phyloP scores from a whole-genome alignment of 371 early-diverging fungal species.

The Dinochytrium kinnereticum region DNA sequence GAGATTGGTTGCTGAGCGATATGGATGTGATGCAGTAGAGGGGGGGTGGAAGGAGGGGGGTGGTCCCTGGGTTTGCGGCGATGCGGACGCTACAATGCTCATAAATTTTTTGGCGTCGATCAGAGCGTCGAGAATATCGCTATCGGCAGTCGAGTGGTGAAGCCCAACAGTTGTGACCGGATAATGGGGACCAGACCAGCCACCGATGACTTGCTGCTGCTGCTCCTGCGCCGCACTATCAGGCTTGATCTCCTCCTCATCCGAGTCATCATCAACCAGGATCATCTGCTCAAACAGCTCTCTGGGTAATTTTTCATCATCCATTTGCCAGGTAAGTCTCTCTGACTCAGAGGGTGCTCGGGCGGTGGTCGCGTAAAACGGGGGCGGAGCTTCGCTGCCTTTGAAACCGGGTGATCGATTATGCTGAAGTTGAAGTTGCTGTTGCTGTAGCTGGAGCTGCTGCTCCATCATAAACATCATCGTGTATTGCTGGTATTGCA shows the following conservation, averaged over 20 bases:
- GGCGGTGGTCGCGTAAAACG: neutral
- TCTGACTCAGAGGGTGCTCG: neutral
- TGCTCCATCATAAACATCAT: neutral
- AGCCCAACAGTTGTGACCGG: neutral
- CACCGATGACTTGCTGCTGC: neutral
- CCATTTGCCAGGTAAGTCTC: neutral
- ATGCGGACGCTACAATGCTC: neutral
- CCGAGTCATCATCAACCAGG: neutral
- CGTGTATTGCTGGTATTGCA: neutral
- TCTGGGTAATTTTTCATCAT: neutral
- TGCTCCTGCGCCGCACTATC: neutral
- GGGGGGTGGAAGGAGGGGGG: neutral
- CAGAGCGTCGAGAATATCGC: constrained; percentile 3
- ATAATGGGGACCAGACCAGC: neutral
- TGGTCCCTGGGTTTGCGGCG: neutral
- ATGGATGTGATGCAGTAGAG: too few species aligned
- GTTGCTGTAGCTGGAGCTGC: neutral
- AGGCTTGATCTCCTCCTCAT: neutral
- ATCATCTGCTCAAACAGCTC: constrained; percentile 17
- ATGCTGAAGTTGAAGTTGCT: neutral
- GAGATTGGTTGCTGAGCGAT: too few species aligned
- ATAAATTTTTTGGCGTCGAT: constrained; percentile 8
- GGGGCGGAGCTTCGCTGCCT: neutral
- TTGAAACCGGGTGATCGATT: neutral
- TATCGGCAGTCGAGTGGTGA: neutral